A percentile compares a stretch with the other conserved stretches of the same genome.
Conservation (phyloP, 2,329 filamentous ascomycete genomes). For the Proliferodiscus dingleyae region DNA sequence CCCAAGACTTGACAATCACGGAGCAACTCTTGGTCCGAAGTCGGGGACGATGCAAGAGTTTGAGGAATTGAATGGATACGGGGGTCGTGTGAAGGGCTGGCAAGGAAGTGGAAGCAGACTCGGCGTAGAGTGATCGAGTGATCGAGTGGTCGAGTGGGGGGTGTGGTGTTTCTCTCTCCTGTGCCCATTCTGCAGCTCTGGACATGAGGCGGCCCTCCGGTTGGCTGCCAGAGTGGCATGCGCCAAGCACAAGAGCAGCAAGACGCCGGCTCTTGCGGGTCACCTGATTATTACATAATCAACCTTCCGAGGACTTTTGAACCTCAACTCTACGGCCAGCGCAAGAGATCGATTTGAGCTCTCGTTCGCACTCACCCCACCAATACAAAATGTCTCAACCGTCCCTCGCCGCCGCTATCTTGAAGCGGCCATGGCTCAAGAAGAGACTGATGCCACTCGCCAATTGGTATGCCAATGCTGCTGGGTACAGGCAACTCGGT, state of each 20-base stretch:
- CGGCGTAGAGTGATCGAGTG: too few species aligned
- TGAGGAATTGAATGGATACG: not conserved
- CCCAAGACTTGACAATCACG: not conserved
- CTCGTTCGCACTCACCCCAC: conserved; percentile 10
- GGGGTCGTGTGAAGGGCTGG: too few species aligned
- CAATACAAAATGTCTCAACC: conserved; percentile 31
- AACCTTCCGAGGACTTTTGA: not conserved
- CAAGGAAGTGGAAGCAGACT: too few species aligned
- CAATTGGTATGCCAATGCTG: conserved; percentile 82
- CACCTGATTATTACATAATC: too few species aligned
- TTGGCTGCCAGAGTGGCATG: too few species aligned
- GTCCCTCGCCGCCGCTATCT: conserved; percentile 69
- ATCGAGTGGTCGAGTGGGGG: too few species aligned
- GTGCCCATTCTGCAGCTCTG: not conserved
- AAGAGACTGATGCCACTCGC: conserved; percentile 75
- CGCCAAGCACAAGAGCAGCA: too few species aligned
- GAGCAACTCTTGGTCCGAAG: not conserved
- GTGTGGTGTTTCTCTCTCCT: too few species aligned
- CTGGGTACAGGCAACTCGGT: conserved; percentile 90
- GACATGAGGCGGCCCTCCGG: not conserved
- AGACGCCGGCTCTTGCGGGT: too few species aligned
- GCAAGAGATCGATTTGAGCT: not conserved
- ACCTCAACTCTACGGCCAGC: not conserved
- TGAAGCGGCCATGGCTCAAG: conserved; percentile 81
- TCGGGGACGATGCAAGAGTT: not conserved